Evolutionary conservation across 768 basidiomycete genomes (phyloP).

Genomic region (Serendipita sp.): DNA sequence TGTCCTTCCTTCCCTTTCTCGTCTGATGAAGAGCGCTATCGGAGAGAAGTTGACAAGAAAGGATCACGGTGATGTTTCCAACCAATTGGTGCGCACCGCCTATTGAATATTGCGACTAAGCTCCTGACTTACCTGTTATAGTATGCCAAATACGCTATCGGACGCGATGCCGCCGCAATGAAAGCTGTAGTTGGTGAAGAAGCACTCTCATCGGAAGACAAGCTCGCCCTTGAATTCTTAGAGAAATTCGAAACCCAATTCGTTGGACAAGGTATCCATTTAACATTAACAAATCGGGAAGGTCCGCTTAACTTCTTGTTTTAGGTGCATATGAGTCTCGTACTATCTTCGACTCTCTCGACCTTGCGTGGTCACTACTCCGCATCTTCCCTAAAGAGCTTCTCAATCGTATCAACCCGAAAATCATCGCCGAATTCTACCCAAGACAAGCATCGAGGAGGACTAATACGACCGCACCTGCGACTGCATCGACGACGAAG

Average conservation of each 20-base stretch:
- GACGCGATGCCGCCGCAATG: conserved; percentile 94
- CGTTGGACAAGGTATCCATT: conserved; percentile 72
- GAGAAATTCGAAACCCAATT: conserved; percentile 97
- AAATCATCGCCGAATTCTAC: conserved; percentile 90
- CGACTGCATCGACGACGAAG: conserved; percentile 25
- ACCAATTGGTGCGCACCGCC: conserved; percentile 56
- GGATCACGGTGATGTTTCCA: conserved; percentile 98
- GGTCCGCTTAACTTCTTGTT: not conserved
- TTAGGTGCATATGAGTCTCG: conserved; percentile 87
- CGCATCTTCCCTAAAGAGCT: conserved; percentile 99
- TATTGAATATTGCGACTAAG: not conserved
- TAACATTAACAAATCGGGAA: not conserved
- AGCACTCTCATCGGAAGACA: conserved; percentile 87
- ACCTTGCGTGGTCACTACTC: conserved; percentile 90
- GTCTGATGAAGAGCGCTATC: conserved; percentile 99
- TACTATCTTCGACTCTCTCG: conserved; percentile 92
- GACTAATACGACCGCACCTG: conserved; percentile 31
- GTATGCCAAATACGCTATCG: conserved; percentile 98
- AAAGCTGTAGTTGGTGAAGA: conserved; percentile 99
- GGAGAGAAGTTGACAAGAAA: conserved; percentile 94
- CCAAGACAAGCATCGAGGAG: conserved; percentile 65
- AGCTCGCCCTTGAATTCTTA: conserved; percentile 90
- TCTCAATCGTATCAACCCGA: conserved; percentile 93
- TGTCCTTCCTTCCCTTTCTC: conserved; percentile 93
- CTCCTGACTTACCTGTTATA: conserved; percentile 21